Base-by-base conservation (phyloP, 345 rosid genomes). In the Zanthoxylum bungeanum region DNA sequence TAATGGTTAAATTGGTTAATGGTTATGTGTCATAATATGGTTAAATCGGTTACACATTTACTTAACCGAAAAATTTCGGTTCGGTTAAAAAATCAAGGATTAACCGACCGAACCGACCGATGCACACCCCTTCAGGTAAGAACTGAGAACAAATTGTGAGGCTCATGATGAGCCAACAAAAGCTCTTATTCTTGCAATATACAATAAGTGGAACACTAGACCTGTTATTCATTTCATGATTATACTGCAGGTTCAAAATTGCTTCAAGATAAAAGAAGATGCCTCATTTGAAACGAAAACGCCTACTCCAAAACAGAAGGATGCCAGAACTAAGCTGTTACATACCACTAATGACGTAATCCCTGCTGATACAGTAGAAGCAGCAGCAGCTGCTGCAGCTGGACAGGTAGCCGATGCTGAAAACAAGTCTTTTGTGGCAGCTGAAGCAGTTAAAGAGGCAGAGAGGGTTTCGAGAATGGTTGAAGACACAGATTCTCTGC, bases 401-500 rank as follows among this genome's bases (percentile, higher is more conserved):
- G 82, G 76, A 77, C 85, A 82, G 74, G 69, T 90, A 22, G 94
- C 88, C 0, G 96, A 93, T 66, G 94, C 98, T 68, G 98, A 91
- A 79, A 89, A 88, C 65, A 91, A 86, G 74, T 78, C 90, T 11
- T 79, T 76, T 72, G 83, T 86, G 27, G 92, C 94, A 30, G 90
- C 83, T 60, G 86, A 81, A 80, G 90, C 96, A 66, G 82, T 87
- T 58, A 86, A 87, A 74, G 98, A 91, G 83, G 86, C 87, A 10
- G 96, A 87, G 74, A 85, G 90, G 77, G 67, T 86, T 61, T 81
- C 83, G 28, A 88, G 74, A 77, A 81, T 86, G 86, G 83, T 85
- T 30, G 86, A 87, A 77, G 89, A 88, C 19, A 68, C 79, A 24
- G 81, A 85, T 36, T 75, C 81, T 3, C 68, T 85, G 42, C 72